Evolutionary conservation across 768 basidiomycete species (phyloP).

Genomic region (Suillus fuscotomentosus): DNA sequence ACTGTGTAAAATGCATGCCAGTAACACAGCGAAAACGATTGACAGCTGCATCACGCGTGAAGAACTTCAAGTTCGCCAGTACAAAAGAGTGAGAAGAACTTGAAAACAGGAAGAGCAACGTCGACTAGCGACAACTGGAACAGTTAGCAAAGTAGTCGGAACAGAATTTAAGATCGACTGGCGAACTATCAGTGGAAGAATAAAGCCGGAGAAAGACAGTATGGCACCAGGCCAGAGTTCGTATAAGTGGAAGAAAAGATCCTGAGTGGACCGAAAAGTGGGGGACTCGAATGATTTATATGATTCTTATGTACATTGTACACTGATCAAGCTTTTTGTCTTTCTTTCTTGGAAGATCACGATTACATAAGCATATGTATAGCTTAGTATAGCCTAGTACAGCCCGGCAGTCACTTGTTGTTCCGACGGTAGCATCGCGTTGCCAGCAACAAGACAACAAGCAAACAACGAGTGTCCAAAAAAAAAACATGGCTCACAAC

Average conservation of each 20-base stretch:
- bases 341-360: not conserved
- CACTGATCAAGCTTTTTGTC: not conserved
- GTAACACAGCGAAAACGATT: constrained; percentile 48
- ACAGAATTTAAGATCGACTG: constrained; percentile 13
- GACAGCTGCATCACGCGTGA: constrained; percentile 51
- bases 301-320: too few relatives aligned
- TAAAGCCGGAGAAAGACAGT: constrained; percentile 1
- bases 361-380: not conserved
- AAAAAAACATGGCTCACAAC: too few relatives aligned
- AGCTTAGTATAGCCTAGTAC: too few relatives aligned
- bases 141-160: not conserved
- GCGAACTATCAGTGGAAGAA: constrained; percentile 11
- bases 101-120: not conserved
- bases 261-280: not conserved
- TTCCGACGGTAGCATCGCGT: too few relatives aligned
- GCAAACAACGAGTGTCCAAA: too few relatives aligned
- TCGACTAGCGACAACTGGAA: constrained; percentile 14
- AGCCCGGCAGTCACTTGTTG: too few relatives aligned
- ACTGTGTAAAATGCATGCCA: constrained; percentile 49
- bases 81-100: not conserved
- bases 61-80: not conserved
- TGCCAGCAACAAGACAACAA: too few relatives aligned
- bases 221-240: not conserved
- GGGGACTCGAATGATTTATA: too few relatives aligned
- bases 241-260: not conserved